phyloP scores from a whole-genome alignment of 768 basidiomycete genomes.

The Cyathus striatus region DNA sequence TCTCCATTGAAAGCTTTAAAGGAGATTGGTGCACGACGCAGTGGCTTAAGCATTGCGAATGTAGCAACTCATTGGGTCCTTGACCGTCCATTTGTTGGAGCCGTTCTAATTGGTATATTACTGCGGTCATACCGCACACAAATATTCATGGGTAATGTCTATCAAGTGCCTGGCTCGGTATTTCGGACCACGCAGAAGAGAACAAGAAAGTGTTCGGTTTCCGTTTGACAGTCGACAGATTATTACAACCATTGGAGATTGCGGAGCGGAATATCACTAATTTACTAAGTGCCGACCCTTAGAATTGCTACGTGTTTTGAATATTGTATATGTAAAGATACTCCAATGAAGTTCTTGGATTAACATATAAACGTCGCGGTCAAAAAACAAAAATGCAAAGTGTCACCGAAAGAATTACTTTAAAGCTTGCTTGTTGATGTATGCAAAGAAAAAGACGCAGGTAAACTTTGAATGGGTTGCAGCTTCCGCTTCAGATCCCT shows the following conservation, averaged over 20 bases:
- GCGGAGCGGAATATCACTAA: slow-evolving; percentile 79
- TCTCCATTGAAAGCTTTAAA: slow-evolving; percentile 52
- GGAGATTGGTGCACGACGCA: slow-evolving; percentile 62
- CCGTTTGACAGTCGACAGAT: slow-evolving; percentile 46
- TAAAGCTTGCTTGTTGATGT: slow-evolving; percentile 33
- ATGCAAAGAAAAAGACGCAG: slow-evolving; percentile 27
- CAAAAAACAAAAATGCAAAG: no score
- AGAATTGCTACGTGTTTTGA: no score
- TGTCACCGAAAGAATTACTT: no score
- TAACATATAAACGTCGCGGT: no score
- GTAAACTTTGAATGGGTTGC: slow-evolving; percentile 69
- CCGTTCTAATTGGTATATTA: slow-evolving; percentile 71
- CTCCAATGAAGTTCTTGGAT: no score
- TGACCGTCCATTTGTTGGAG: slow-evolving; percentile 72
- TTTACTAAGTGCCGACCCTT: no score
- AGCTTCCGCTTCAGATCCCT: slow-evolving; percentile 79
- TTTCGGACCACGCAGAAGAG: slow-evolving; percentile 69
- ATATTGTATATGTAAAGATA: no score
- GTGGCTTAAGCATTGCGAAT: slow-evolving; percentile 66
- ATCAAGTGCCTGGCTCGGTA: slow-evolving; percentile 66
- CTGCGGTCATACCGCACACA: no score
- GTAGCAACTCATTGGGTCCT: slow-evolving; percentile 81
- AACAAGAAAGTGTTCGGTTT: slow-evolving; percentile 63
- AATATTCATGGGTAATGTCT: no score
- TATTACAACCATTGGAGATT: slow-evolving; percentile 72